These are phyloP conservation scores for Fusarium nygamai DNA, from an alignment of 2,329 filamentous ascomycete genomes.

Conservation along the genomic window DNA sequence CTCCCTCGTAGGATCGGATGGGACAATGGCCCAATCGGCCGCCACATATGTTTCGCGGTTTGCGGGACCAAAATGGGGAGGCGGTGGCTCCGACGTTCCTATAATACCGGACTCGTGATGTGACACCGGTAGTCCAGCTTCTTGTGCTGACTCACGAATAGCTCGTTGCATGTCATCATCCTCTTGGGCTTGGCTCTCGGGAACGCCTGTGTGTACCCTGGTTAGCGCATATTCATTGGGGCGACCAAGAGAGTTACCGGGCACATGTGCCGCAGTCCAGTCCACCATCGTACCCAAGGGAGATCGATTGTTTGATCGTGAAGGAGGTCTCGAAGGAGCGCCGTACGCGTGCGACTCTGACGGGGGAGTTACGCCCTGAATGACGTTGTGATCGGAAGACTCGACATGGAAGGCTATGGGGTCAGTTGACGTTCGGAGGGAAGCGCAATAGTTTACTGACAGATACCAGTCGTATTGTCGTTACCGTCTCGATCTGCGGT, in stretches of 20 bases:
- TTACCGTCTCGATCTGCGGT: constrained; percentile 62
- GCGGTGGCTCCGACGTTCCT: constrained; percentile 50
- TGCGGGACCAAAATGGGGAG: constrained; percentile 68
- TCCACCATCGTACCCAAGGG: constrained; percentile 64
- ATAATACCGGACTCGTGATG: constrained; percentile 63
- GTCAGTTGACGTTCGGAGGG: constrained; percentile 37
- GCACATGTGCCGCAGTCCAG: constrained; percentile 54
- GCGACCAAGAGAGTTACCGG: constrained; percentile 50
- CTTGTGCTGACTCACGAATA: constrained; percentile 64
- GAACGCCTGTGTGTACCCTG: constrained; percentile 49
- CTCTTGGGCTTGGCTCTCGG: constrained; percentile 54
- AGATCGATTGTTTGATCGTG: constrained; percentile 66
- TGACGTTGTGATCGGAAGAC: constrained; percentile 55
- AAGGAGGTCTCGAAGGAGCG: constrained; percentile 70
- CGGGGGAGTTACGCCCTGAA: constrained; percentile 56
- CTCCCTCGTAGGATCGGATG: constrained; percentile 45
- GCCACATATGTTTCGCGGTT: constrained; percentile 65
- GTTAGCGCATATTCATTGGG: constrained; percentile 39
- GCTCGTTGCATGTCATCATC: constrained; percentile 67
- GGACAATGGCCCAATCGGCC: constrained; percentile 69
- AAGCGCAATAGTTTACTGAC: constrained; percentile 46
- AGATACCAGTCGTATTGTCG: constrained; percentile 54
- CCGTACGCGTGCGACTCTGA: constrained; percentile 53
- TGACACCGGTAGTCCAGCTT: constrained; percentile 56
- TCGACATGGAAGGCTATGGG: constrained; percentile 65